A percentile compares a stretch with the other conserved stretches of the same genome.
Evolutionary conservation across 2,329 filamentous ascomycete species (phyloP).

Genomic region (Zymoseptoria passerinii): DNA sequence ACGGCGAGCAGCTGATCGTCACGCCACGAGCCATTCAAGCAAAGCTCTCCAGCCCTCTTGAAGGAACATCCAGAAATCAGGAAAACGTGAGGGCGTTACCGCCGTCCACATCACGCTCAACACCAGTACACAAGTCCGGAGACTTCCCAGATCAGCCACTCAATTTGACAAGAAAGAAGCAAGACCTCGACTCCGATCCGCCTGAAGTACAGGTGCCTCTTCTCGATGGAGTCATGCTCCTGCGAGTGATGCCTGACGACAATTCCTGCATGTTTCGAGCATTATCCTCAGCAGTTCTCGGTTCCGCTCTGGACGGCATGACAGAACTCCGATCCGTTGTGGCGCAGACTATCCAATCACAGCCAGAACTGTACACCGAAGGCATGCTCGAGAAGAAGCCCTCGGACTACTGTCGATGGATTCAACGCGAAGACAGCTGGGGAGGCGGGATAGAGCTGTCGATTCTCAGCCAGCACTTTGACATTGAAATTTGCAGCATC

Average conservation of each 20-base stretch:
- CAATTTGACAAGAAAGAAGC: conserved; percentile 36
- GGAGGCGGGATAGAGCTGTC: conserved; percentile 85
- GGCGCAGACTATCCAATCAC: conserved; percentile 65
- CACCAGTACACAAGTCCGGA: conserved; percentile 21
- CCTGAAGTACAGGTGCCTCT: conserved; percentile 53
- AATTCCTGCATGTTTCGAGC: conserved; percentile 93
- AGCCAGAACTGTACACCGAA: conserved; percentile 64
- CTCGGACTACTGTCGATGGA: conserved; percentile 70
- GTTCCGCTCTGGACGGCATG: conserved; percentile 55
- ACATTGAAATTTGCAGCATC: conserved; percentile 75
- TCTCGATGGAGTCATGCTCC: conserved; percentile 52
- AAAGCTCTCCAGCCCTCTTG: conserved; percentile 27
- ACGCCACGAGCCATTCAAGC: conserved; percentile 38
- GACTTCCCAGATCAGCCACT: conserved; percentile 27
- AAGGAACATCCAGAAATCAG: conserved; percentile 16
- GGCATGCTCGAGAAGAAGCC: conserved; percentile 65
- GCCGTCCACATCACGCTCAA: conserved; percentile 11
- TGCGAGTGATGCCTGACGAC: conserved; percentile 94
- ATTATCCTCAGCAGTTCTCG: conserved; percentile 70
- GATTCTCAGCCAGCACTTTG: conserved; percentile 76
- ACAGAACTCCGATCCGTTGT: conserved; percentile 68
- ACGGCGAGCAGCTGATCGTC: conserved; percentile 63
- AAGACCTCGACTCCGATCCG: conserved; percentile 46
- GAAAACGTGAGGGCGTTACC: conserved; percentile 22
- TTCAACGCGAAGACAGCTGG: conserved; percentile 74